Evolutionary conservation across 2,329 filamentous ascomycete genomes (phyloP).

Genomic region (Claviceps humidiphila): DNA sequence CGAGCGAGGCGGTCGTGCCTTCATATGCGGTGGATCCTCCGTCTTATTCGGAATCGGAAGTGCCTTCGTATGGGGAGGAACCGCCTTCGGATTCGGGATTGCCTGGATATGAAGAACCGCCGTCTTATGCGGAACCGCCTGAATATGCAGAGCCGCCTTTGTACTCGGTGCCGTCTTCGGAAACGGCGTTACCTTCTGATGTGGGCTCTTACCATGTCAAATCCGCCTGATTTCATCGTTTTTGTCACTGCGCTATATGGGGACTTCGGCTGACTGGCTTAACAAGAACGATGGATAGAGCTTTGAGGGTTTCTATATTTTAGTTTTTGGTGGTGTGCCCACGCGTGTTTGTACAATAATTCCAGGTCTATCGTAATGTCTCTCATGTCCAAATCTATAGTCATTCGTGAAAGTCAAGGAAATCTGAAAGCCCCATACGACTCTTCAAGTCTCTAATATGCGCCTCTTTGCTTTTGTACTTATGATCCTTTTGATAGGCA

Average conservation of each 20-base stretch:
- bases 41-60: too few relatives aligned
- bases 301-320: not conserved
- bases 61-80: constrained; percentile 1
- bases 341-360: not conserved
- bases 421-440: not conserved
- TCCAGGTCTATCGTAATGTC: constrained; percentile 1
- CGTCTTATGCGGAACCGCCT: not conserved
- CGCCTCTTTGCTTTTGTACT: not conserved
- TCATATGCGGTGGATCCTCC: not conserved
- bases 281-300: not conserved
- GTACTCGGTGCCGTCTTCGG: not conserved
- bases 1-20: not conserved
- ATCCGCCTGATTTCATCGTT: not conserved
- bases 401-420: constrained; percentile 1
- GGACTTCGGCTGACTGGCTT: not conserved
- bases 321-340: not conserved
- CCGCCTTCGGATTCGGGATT: not conserved
- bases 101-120: not conserved
- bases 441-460: not conserved
- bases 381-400: constrained; percentile 2
- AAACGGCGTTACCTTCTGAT: constrained; percentile 1
- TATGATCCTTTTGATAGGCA: constrained; percentile 28
- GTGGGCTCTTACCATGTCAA: not conserved
- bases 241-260: not conserved
- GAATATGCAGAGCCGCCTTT: not conserved